A percentile compares a stretch with the other conserved stretches of the same genome.
Conservation (phyloP, 805 yeast species). For the Cyberlindnera saturnus region DNA sequence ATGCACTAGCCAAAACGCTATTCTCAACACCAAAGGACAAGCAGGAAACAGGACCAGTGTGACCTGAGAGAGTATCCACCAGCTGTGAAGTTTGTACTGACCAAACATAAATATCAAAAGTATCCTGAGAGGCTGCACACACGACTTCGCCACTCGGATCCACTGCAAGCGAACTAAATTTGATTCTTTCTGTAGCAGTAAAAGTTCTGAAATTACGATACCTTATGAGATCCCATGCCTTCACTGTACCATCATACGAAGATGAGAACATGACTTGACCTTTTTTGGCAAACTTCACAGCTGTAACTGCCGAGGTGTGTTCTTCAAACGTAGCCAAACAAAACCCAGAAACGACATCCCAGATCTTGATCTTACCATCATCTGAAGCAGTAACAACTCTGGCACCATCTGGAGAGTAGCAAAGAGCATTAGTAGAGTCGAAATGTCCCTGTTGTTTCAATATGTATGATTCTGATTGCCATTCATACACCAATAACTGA, state of each 20-base stretch:
- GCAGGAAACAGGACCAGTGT: constrained; percentile 91
- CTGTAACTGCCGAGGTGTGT: constrained; percentile 85
- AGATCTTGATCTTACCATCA: constrained; percentile 93
- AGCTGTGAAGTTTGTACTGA: constrained; percentile 94
- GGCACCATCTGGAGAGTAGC: constrained; percentile 93
- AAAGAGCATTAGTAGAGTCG: constrained; percentile 77
- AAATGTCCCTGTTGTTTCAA: constrained; percentile 96
- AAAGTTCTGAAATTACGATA: constrained; percentile 93
- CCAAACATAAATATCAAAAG: constrained; percentile 92
- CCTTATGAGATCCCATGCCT: constrained; percentile 94
- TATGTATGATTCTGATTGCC: constrained; percentile 96
- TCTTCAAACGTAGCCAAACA: constrained; percentile 89
- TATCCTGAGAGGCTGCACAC: constrained; percentile 89
- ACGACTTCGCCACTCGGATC: constrained; percentile 97
- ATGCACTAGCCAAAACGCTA: constrained; percentile 75
- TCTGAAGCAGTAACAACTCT: constrained; percentile 90
- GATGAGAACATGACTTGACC: constrained; percentile 91
- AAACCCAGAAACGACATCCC: constrained; percentile 93
- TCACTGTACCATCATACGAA: constrained; percentile 91
- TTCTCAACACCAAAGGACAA: constrained; percentile 80
- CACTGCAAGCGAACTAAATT: constrained; percentile 83
- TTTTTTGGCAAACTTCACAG: constrained; percentile 76
- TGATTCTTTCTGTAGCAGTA: constrained; percentile 84
- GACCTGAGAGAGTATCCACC: constrained; percentile 84
- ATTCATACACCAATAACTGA: constrained; percentile 94